Conservation (phyloP, 2,329 filamentous ascomycete species). For the Trichoderma sp. region DNA sequence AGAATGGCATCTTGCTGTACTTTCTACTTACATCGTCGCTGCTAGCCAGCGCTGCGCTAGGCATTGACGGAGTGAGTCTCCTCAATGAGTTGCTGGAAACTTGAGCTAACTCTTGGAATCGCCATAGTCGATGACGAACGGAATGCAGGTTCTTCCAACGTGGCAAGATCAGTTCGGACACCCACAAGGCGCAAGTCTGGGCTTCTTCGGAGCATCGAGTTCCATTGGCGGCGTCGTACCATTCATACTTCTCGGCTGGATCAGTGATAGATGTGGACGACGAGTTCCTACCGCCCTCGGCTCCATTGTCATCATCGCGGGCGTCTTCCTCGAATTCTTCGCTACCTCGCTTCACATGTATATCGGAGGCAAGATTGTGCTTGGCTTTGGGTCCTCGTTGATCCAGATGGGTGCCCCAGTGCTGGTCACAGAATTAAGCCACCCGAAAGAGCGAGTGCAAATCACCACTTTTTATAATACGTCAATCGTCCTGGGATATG, state of each 20-base stretch:
- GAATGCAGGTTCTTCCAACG: constrained; percentile 43
- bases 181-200: constrained; percentile 44
- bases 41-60: constrained; percentile 47
- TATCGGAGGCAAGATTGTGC: constrained; percentile 45
- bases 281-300: constrained; percentile 43
- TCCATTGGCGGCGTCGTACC: constrained; percentile 47
- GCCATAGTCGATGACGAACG: constrained; percentile 45
- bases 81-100: neutral
- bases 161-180: constrained; percentile 47
- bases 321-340: constrained; percentile 44
- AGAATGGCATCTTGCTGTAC: constrained; percentile 49
- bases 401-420: constrained; percentile 49
- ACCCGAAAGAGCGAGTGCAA: constrained; percentile 47
- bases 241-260: constrained; percentile 43
- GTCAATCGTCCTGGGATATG: constrained; percentile 47
- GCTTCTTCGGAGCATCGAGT: constrained; percentile 46
- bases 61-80: constrained; percentile 47
- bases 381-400: constrained; percentile 44
- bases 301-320: constrained; percentile 45
- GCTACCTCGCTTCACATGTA: constrained; percentile 44
- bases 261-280: constrained; percentile 43
- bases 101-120: constrained; percentile 1
- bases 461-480: constrained; percentile 47
- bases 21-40: constrained; percentile 50
- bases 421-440: constrained; percentile 48